Conservation (phyloP, 1,284 basidiomycete genomes). For the Ceratobasidium sp. region DNA sequence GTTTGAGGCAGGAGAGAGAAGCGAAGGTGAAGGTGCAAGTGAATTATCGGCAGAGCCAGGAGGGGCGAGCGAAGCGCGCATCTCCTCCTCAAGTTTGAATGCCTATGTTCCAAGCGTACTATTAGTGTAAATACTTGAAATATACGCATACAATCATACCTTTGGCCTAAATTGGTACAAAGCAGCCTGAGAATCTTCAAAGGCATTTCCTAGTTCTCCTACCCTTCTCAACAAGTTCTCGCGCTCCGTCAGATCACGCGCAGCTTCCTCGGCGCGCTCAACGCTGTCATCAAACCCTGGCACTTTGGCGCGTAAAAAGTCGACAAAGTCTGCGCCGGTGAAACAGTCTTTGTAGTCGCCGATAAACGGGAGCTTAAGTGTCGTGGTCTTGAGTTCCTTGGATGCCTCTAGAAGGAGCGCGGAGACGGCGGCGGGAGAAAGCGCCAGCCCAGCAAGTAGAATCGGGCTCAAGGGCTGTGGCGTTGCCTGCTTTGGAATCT, state of each 20-base stretch:
- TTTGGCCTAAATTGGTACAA: conserved; percentile 83
- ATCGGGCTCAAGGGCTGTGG: conserved; percentile 62
- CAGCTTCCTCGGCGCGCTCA: conserved; percentile 82
- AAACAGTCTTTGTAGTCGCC: conserved; percentile 90
- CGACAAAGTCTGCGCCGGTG: conserved; percentile 80
- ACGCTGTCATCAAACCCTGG: conserved; percentile 75
- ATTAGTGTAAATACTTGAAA: neutral
- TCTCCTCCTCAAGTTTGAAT: conserved; percentile 62
- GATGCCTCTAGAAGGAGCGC: conserved; percentile 72
- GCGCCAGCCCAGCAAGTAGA: conserved; percentile 75
- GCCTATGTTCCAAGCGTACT: conserved; percentile 60
- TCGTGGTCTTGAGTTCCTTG: conserved; percentile 68
- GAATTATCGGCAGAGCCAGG: conserved; percentile 18
- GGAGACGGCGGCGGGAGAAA: conserved; percentile 72
- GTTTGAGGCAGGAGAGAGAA: conserved; percentile 62
- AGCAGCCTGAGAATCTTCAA: conserved; percentile 76
- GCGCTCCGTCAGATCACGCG: conserved; percentile 77
- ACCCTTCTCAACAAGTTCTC: conserved; percentile 78
- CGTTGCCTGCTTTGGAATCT: conserved; percentile 27
- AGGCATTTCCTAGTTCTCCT: conserved; percentile 79
- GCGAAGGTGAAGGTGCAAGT: conserved; percentile 37
- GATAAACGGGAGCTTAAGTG: conserved; percentile 80
- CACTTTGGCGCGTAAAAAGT: conserved; percentile 76
- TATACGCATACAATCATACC: conserved; percentile 56
- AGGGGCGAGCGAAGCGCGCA: conserved; percentile 30